A percentile compares a stretch with the other conserved stretches of the same genome.
Conservation (phyloP, 441 rosid genomes). For the Populus hybrid region DNA sequence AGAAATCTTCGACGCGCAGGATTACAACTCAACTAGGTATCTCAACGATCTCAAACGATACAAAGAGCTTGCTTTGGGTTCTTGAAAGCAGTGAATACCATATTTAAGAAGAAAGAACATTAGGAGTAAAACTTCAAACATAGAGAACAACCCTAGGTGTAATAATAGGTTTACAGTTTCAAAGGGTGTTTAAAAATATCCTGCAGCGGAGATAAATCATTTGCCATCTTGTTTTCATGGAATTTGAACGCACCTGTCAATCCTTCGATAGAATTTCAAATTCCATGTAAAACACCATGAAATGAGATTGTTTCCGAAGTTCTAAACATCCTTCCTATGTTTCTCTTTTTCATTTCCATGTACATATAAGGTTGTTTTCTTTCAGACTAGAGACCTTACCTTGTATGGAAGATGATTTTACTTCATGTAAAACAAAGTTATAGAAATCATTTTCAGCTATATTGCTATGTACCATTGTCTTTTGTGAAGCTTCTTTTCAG, state of each 20-base stretch:
- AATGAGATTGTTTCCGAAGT: constrained; percentile 15
- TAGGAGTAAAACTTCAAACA: background rate
- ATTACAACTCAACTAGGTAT: constrained; percentile 73
- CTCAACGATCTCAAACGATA: constrained; percentile 51
- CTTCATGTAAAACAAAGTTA: background rate
- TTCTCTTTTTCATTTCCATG: background rate
- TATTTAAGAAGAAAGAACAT: background rate
- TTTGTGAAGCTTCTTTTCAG: background rate
- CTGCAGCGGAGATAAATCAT: constrained; percentile 1
- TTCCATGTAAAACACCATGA: constrained; percentile 29
- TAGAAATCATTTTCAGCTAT: background rate
- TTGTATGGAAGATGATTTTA: constrained; percentile 1
- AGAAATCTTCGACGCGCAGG: constrained; percentile 57
- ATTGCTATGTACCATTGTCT: background rate
- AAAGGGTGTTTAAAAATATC: constrained; percentile 6
- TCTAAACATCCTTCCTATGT: constrained; percentile 2
- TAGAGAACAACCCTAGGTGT: background rate
- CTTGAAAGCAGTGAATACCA: constrained; percentile 23
- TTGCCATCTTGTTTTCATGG: constrained; percentile 22
- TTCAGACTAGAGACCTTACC: background rate
- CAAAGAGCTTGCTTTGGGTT: constrained; percentile 60
- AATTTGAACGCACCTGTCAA: constrained; percentile 23
- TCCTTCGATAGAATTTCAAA: constrained; percentile 3
- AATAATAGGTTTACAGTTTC: constrained; percentile 6
- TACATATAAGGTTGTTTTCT: constrained; percentile 8